phyloP scores from a whole-genome alignment of 495 filamentous ascomycete species.

The Sordaria brevicollis region DNA sequence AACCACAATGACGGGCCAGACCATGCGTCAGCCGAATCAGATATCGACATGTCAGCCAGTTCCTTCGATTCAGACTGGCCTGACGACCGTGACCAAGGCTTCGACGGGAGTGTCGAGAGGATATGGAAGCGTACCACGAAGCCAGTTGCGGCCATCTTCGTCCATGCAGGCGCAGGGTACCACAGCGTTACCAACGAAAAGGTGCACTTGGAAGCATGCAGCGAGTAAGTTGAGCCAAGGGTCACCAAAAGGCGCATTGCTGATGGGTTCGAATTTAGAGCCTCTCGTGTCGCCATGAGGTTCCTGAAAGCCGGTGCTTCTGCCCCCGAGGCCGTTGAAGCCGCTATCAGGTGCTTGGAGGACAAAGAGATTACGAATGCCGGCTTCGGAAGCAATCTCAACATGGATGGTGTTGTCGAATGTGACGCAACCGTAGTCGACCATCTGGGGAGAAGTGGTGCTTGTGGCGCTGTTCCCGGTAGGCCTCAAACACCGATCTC shows the following conservation, averaged over 20 bases:
- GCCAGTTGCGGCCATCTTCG: conserved; percentile 60
- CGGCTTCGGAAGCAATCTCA: conserved; percentile 91
- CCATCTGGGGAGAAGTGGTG: conserved; percentile 81
- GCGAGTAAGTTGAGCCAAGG: conserved; percentile 52
- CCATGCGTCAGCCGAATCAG: not conserved
- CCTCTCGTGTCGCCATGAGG: conserved; percentile 67
- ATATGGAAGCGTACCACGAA: conserved; percentile 9
- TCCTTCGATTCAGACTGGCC: not conserved
- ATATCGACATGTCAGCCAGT: not conserved
- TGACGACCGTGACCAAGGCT: not conserved
- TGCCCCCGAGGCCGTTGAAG: conserved; percentile 86
- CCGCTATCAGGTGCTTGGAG: conserved; percentile 76
- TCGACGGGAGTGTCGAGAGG: conserved; percentile 16
- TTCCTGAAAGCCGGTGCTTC: conserved; percentile 66
- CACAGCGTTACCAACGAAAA: conserved; percentile 77
- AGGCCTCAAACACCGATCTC: conserved; percentile 3
- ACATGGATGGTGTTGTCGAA: conserved; percentile 81
- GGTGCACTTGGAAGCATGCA: conserved; percentile 74
- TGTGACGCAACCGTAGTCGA: conserved; percentile 91
- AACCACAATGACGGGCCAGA: not conserved
- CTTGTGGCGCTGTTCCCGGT: conserved; percentile 84
- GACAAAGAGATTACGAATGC: conserved; percentile 94
- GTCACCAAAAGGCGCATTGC: not conserved
- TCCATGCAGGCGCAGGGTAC: conserved; percentile 94
- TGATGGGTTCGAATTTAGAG: conserved; percentile 38